Conservation (phyloP, 2,329 filamentous ascomycete species). For the Juglanconis juglandina region DNA sequence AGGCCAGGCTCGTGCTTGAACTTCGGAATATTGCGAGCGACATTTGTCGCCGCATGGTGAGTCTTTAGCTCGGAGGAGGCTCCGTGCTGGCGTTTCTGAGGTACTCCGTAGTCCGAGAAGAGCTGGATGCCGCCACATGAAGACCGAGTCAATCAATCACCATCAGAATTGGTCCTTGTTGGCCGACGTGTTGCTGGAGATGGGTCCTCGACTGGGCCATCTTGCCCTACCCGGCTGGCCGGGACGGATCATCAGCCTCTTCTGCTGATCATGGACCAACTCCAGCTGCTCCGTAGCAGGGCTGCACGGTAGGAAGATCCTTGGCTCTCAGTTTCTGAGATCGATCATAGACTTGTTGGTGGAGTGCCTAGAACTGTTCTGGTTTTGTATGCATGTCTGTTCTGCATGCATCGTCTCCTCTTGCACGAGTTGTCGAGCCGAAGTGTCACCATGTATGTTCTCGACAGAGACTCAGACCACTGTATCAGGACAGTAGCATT, state of each 20-base stretch:
- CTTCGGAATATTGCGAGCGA: slow-evolving; percentile 7
- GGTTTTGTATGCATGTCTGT: no score
- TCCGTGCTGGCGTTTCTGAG: neutral
- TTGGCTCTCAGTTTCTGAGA: neutral
- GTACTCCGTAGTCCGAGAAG: neutral
- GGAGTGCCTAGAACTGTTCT: neutral
- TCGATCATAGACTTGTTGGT: neutral
- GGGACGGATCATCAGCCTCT: slow-evolving; percentile 11
- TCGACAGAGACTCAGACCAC: neutral
- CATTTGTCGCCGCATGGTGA: neutral
- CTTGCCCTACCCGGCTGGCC: neutral
- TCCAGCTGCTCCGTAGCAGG: neutral
- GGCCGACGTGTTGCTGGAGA: no score
- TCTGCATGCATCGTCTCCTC: no score
- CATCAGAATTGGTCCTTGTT: neutral
- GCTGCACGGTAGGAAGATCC: neutral
- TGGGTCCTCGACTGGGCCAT: neutral
- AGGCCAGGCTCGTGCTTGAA: neutral
- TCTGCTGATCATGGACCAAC: neutral
- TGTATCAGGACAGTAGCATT: no score
- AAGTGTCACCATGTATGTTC: neutral
- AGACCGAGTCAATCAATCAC: neutral
- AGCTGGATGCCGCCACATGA: no score
- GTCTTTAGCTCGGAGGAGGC: neutral
- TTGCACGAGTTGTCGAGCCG: no score